Conservation (phyloP, 179 eudicot species). For the Pouteria campechiana region DNA sequence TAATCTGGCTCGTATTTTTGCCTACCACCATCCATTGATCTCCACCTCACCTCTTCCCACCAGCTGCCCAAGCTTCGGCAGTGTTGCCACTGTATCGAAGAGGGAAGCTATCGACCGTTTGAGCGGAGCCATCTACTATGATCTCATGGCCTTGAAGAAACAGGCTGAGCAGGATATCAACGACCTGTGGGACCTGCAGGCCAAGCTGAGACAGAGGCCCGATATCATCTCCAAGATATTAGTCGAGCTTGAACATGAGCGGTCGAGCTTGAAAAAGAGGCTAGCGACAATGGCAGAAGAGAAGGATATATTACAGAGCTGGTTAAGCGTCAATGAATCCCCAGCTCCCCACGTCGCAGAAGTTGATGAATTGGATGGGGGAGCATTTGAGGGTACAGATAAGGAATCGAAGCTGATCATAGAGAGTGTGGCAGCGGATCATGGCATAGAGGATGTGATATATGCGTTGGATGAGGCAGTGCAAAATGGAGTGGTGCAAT, state of each 20-base stretch:
- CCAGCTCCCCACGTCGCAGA: not conserved
- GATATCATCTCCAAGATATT: constrained; percentile 4
- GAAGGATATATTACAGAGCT: constrained; percentile 13
- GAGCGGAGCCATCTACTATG: constrained; percentile 11
- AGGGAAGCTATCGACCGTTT: constrained; percentile 31
- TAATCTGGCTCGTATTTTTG: constrained; percentile 20
- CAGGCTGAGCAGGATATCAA: constrained; percentile 15
- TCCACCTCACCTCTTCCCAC: not conserved
- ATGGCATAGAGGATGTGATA: constrained; percentile 77
- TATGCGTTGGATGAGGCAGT: constrained; percentile 78
- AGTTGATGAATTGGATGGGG: constrained; percentile 8
- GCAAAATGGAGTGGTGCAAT: constrained; percentile 64
- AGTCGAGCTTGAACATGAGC: constrained; percentile 12
- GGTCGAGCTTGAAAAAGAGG: constrained; percentile 8
- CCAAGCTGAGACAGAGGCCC: constrained; percentile 8
- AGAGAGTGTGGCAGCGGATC: constrained; percentile 63
- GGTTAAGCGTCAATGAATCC: constrained; percentile 14
- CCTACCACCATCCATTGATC: constrained; percentile 16
- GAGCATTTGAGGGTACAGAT: constrained; percentile 23
- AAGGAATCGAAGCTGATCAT: constrained; percentile 14
- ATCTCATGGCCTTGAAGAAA: constrained; percentile 3
- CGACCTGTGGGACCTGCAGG: constrained; percentile 8
- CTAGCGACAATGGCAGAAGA: constrained; percentile 13
- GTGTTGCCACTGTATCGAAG: constrained; percentile 14
- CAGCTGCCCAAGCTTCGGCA: not conserved